phyloP scores from a whole-genome alignment of 345 rosid species.

The Isatis tinctoria region DNA sequence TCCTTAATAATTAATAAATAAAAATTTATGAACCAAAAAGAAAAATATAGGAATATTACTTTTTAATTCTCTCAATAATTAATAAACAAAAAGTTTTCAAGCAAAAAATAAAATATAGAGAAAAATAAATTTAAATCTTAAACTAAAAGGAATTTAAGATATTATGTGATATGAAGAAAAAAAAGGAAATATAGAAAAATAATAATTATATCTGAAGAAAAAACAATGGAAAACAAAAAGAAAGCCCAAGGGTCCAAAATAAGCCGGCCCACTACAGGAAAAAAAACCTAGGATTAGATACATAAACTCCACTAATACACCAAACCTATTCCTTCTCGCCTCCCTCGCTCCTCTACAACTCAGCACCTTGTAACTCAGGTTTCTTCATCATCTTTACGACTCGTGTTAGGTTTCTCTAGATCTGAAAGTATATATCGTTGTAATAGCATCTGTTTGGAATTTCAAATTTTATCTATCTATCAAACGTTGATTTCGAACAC shows the following conservation, averaged over 20 bases:
- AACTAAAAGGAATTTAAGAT: too few species aligned
- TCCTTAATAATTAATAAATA: too few species aligned
- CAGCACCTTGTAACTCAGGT: constrained; percentile 13
- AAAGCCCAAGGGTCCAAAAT: not conserved
- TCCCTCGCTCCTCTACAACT: not conserved
- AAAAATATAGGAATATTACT: too few species aligned
- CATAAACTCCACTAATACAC: not conserved
- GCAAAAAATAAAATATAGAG: too few species aligned
- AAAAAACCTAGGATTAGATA: not conserved
- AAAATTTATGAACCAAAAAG: too few species aligned
- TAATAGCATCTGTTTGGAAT: not conserved
- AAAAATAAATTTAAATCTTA: too few species aligned
- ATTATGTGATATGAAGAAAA: too few species aligned
- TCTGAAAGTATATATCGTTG: not conserved
- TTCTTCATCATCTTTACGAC: not conserved
- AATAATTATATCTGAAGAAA: too few species aligned
- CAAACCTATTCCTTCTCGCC: not conserved
- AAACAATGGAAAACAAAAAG: too few species aligned
- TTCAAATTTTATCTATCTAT: not conserved
- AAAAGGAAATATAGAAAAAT: too few species aligned
- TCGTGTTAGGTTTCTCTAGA: not conserved
- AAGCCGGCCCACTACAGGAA: not conserved
- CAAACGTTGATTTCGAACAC: not conserved
- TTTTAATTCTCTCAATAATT: too few species aligned
- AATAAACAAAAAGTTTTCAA: too few species aligned